phyloP scores from a whole-genome alignment of 2,329 filamentous ascomycete species.

The Dothideomycetidae sp. region DNA sequence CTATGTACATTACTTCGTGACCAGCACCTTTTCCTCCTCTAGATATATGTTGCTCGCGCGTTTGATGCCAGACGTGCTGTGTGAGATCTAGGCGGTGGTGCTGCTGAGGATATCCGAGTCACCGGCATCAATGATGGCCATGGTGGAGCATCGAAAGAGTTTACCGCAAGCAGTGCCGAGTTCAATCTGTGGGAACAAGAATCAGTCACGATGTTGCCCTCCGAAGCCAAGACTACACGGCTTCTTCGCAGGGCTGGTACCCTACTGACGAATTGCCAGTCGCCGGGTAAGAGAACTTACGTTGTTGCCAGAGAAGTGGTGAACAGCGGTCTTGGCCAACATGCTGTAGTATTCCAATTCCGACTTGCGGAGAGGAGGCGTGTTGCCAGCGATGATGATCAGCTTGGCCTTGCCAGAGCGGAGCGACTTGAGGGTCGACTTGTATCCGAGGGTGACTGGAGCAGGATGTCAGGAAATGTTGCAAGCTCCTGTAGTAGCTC shows the following conservation, averaged over 20 bases:
- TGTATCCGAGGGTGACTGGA: slow-evolving; percentile 76
- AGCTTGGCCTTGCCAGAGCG: slow-evolving; percentile 97
- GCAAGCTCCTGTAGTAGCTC: slow-evolving; percentile 1
- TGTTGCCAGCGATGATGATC: slow-evolving; percentile 91
- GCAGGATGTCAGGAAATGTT: slow-evolving; percentile 21
- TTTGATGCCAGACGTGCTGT: no score
- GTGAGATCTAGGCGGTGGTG: slow-evolving; percentile 39
- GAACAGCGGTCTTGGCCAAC: slow-evolving; percentile 85
- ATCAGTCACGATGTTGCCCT: slow-evolving; percentile 52
- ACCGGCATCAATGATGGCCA: slow-evolving; percentile 92
- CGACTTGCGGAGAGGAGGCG: slow-evolving; percentile 91
- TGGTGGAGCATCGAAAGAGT: slow-evolving; percentile 95
- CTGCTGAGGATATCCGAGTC: slow-evolving; percentile 91
- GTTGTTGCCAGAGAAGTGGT: slow-evolving; percentile 98
- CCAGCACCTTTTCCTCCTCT: no score
- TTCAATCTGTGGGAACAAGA: slow-evolving; percentile 63
- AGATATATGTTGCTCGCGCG: no score
- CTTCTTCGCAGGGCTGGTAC: slow-evolving; percentile 25
- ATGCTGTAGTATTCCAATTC: slow-evolving; percentile 74
- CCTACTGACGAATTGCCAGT: slow-evolving; percentile 13
- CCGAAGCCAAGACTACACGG: slow-evolving; percentile 55
- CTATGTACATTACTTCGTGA: background rate
- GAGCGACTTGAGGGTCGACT: slow-evolving; percentile 78
- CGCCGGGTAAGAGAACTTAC: slow-evolving; percentile 47
- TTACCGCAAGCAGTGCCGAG: slow-evolving; percentile 97